These are phyloP conservation scores for Alternaria sp. DNA, from an alignment of 2,329 filamentous ascomycete species.

Conservation along the genomic window DNA sequence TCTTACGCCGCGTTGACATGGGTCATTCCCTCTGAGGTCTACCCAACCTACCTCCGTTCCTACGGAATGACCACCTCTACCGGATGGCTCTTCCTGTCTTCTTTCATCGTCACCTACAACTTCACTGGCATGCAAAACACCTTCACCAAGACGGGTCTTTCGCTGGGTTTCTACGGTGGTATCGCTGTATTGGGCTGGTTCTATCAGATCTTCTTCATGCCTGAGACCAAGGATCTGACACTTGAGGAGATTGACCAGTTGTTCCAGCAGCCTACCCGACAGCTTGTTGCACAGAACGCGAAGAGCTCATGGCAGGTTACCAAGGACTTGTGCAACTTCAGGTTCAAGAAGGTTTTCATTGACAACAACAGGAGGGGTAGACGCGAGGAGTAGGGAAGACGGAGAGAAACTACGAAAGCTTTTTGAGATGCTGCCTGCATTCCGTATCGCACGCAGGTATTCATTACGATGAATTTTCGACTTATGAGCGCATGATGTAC, in stretches of 20 bases:
- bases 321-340: constrained; percentile 54
- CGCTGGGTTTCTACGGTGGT: constrained; percentile 76
- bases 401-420: background rate
- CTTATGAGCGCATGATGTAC: background rate
- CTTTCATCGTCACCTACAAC: constrained; percentile 79
- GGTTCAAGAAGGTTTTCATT: constrained; percentile 60
- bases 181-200: constrained; percentile 75
- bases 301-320: constrained; percentile 55
- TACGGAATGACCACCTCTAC: constrained; percentile 79
- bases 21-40: constrained; percentile 69
- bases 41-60: constrained; percentile 74
- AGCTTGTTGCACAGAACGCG: constrained; percentile 63
- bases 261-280: constrained; percentile 69
- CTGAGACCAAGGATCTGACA: constrained; percentile 73
- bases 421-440: background rate
- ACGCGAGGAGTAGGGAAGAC: constrained; percentile 14
- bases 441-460: background rate
- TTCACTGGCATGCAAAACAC: constrained; percentile 73
- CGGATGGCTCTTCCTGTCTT: constrained; percentile 73
- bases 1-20: constrained; percentile 48
- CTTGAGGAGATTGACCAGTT: constrained; percentile 76
- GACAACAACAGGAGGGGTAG: constrained; percentile 37
- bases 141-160: constrained; percentile 72
- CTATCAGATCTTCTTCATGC: constrained; percentile 79
- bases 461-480: background rate